A percentile compares a stretch with the other conserved stretches of the same genome.
phyloP scores from a whole-genome alignment of 371 early-diverging fungal species.

The Mortierella sp. region DNA sequence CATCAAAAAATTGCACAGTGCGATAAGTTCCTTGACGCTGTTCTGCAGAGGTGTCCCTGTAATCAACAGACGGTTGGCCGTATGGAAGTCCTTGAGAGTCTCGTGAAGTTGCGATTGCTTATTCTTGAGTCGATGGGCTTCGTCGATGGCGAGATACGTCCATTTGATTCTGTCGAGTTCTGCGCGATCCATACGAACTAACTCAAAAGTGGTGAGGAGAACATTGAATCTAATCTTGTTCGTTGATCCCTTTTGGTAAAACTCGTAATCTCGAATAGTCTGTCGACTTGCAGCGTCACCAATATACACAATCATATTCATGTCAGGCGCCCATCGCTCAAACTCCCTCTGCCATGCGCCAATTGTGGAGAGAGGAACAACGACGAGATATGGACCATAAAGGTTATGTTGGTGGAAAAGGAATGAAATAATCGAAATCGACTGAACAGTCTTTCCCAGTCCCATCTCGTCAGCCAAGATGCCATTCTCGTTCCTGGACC shows the following conservation, averaged over 20 bases:
- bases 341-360: constrained; percentile 96
- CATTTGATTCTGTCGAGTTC: constrained; percentile 82
- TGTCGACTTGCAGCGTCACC: constrained; percentile 88
- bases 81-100: constrained; percentile 80
- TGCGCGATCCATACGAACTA: constrained; percentile 92
- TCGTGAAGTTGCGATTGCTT: constrained; percentile 90
- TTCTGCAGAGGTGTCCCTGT: constrained; percentile 95
- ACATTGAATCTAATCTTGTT: constrained; percentile 89
- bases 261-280: constrained; percentile 93
- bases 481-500: constrained; percentile 96
- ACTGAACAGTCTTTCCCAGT: constrained; percentile 99
- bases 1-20: constrained; percentile 87
- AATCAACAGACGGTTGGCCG: constrained; percentile 84
- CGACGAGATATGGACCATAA: constrained; percentile 96
- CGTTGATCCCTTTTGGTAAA: constrained; percentile 68
- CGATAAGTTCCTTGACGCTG: constrained; percentile 86
- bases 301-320: constrained; percentile 92
- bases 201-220: constrained; percentile 95
- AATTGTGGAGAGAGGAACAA: constrained; percentile 96
- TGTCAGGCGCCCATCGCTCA: constrained; percentile 93
- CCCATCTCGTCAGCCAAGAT: constrained; percentile 97
- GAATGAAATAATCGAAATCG: constrained; percentile 96
- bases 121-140: constrained; percentile 94
- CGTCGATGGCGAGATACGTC: constrained; percentile 91
- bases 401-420: constrained; percentile 87